These are phyloP conservation scores for Parachlorella kessleri DNA, from an alignment of 139 green algal species.

Conservation along the genomic window DNA sequence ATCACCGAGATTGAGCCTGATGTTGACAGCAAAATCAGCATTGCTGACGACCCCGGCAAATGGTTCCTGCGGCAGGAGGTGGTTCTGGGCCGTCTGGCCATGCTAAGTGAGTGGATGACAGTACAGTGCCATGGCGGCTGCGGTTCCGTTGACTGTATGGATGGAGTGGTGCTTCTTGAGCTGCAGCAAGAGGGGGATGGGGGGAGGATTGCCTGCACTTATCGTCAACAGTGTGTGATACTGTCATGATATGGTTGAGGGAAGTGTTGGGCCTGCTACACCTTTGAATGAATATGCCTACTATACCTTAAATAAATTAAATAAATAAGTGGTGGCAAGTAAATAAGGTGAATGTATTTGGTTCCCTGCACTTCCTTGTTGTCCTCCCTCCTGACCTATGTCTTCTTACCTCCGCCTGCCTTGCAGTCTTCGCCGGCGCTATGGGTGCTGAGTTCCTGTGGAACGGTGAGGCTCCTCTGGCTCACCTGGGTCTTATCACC, in stretches of 20 bases:
- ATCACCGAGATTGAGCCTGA: no score
- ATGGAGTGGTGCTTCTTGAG: neutral
- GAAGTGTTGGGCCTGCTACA: neutral
- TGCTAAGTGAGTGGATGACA: neutral
- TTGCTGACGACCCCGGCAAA: slow-evolving; percentile 21
- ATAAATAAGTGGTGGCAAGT: no score
- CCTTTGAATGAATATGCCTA: neutral
- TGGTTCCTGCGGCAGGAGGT: slow-evolving; percentile 25
- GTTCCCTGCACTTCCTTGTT: neutral
- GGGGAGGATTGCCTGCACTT: neutral
- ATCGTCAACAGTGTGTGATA: neutral
- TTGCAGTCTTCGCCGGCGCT: slow-evolving; percentile 28
- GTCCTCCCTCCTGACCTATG: neutral
- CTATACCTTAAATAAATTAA: no score
- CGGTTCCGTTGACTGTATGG: neutral
- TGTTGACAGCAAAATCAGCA: no score
- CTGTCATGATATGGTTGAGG: neutral
- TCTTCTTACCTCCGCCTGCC: neutral
- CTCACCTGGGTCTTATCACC: slow-evolving; percentile 30
- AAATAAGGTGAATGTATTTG: no score
- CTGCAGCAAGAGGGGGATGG: neutral
- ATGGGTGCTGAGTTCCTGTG: slow-evolving; percentile 19
- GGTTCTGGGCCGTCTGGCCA: slow-evolving; percentile 22
- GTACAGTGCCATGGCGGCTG: neutral
- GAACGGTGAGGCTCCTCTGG: slow-evolving; percentile 27